A percentile compares a stretch with the other conserved stretches of the same genome.
Evolutionary conservation across 2,329 filamentous ascomycete species (phyloP).

Genomic region (Tolypocladium tropicale): DNA sequence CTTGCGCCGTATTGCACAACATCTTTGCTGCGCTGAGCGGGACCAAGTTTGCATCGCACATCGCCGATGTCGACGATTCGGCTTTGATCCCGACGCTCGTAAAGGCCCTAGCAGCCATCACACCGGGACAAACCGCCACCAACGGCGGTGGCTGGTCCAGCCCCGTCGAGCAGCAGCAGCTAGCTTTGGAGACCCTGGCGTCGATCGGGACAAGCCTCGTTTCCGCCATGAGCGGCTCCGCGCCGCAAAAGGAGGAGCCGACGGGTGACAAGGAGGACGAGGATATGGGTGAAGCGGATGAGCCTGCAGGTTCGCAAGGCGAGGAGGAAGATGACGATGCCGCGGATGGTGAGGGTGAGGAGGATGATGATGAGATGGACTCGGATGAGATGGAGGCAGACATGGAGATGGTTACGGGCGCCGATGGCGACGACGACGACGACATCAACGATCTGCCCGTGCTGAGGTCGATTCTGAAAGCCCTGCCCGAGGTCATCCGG

Average conservation of each 20-base stretch:
- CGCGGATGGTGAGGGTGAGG: conserved; percentile 22
- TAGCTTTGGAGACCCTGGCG: conserved; percentile 52
- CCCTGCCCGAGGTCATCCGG: conserved; percentile 34
- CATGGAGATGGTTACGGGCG: conserved; percentile 53
- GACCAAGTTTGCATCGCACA: conserved; percentile 9
- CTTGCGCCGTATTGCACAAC: conserved; percentile 54
- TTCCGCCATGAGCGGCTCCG: conserved; percentile 31
- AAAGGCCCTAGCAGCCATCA: conserved; percentile 17
- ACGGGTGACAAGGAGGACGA: conserved; percentile 29
- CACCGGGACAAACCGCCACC: conserved; percentile 12
- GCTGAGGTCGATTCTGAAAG: conserved; percentile 30
- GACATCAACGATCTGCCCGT: conserved; percentile 43
- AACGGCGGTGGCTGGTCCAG: conserved; percentile 27
- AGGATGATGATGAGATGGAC: conserved; percentile 44
- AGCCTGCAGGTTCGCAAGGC: conserved; percentile 23
- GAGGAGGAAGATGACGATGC: conserved; percentile 13
- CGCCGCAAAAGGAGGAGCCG: conserved; percentile 15
- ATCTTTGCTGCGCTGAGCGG: conserved; percentile 36
- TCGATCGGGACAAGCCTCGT: conserved; percentile 53
- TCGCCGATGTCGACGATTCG: conserved; percentile 21
- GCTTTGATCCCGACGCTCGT: conserved; percentile 25
- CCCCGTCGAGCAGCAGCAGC: conserved; percentile 35
- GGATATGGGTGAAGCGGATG: conserved; percentile 25
- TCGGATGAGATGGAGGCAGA: conserved; percentile 50
- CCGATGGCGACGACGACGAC: conserved; percentile 27